Base-by-base conservation (phyloP, 2,329 filamentous ascomycete species). In the Metarhizium rileyi region DNA sequence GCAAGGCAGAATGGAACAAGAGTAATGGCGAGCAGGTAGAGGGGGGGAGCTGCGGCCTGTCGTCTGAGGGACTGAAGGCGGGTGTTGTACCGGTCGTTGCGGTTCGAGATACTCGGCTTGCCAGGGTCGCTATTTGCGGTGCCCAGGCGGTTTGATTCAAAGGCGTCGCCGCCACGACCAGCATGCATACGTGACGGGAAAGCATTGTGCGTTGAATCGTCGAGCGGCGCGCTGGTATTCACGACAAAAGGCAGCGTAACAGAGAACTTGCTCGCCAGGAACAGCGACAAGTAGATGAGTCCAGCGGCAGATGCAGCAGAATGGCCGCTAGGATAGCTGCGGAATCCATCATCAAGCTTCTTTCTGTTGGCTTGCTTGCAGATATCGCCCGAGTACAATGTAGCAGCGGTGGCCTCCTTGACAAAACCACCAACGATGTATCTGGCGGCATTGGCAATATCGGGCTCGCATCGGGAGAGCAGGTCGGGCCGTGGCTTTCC, bases 211-310 rank as follows among this genome's bases (percentile, higher is more conserved):
- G 68, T 57, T 23, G 63, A 57, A 1, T 64, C 61, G 52, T 81
- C 75, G 49, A 65, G 64, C 35, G 68, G 65, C 50, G 70, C 71
- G 2, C 67, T 64, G 12, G 70, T 68, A 0, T 72, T 73, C 6
- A 77, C 73, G 9, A 87, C 76, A 63, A 84, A 87, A 1, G 87
- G 86, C 28, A 89, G 75, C 9, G 80, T 83, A 53, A 90, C 81
- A 52, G 81, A 78, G 60, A 91, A 86, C 64, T 90, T 91, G 66
- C 83, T 86, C 56, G 87, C 88, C 22, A 97, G 76, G 73, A 90
- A 96, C 46, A 97, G 79, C 2, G 86, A 86, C 16, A 95, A 77
- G 64, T 96, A 95, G 48, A 90, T 79, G 47, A 96, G 71, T 1
- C 90, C 90, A 10, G 84, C 83, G 57, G 87, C 88, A 4, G 86